Evolutionary conservation across 306 rosid species (phyloP).

Genomic region (Leucaena leucocephala): DNA sequence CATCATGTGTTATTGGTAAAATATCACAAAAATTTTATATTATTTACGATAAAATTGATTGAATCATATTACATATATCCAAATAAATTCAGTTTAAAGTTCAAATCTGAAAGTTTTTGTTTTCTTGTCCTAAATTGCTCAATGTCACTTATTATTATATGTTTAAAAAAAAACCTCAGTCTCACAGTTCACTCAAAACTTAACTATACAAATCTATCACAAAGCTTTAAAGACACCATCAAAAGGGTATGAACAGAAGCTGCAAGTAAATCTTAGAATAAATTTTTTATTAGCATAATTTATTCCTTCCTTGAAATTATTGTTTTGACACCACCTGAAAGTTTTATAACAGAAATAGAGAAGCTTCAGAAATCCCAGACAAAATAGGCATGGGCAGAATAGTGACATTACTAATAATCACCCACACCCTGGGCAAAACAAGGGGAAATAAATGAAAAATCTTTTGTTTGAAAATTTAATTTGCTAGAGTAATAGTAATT

Average conservation of each 20-base stretch:
- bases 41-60: neutral
- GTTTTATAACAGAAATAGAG: constrained; percentile 16
- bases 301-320: constrained; percentile 50
- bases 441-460: too few species aligned
- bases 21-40: neutral
- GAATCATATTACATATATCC: constrained; percentile 25
- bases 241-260: constrained; percentile 17
- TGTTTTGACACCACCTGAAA: constrained; percentile 74
- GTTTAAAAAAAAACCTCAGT: neutral
- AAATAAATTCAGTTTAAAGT: constrained; percentile 9
- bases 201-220: constrained; percentile 7
- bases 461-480: too few species aligned
- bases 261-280: neutral
- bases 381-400: neutral
- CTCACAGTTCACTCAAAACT: constrained; percentile 8
- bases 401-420: too few species aligned
- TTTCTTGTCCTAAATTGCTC: neutral
- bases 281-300: neutral
- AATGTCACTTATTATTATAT: neutral
- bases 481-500: too few species aligned
- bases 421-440: too few species aligned
- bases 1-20: too few species aligned
- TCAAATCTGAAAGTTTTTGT: constrained; percentile 2
- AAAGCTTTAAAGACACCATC: constrained; percentile 15
- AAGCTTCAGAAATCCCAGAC: constrained; percentile 23